Base-by-base conservation (phyloP, 345 rosid genomes). In the Firmiana major region DNA sequence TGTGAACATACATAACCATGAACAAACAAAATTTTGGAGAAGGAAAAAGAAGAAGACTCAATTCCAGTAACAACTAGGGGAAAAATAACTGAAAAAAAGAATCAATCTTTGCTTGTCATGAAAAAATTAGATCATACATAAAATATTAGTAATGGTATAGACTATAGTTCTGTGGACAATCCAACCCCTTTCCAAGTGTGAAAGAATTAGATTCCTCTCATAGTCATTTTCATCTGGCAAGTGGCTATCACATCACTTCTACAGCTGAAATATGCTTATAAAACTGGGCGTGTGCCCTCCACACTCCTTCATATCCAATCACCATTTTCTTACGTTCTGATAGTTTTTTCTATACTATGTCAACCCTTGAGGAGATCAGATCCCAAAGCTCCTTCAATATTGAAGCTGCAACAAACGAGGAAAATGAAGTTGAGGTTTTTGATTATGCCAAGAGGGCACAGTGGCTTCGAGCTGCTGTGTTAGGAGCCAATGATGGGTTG, bases 401-500 rank as follows among this genome's bases (percentile, higher is more conserved):
- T 26, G 64, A 26, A 60, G 38, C 38, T 0, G 64, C 17, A 11
- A 7, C 2, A 5, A 17, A 57, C 1, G 42, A 7, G 62, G 57
- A 53, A 15, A 24, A 4, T 4, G 48, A 38, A 2, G 68, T 71
- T 13, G 69, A 67, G 43, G 63, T 78, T 11, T 15, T 77, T 7
- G 90, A 93, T 85, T 89, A 88, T 84, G 78, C 87, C 58, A 88
- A 89, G 54, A 86, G 96, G 64, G 93, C 94, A 19, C 94, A 91
- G 74, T 93, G 97, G 97, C 90, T 93, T 9, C 85, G 97, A 57
- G 97, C 97, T 1, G 95, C 95, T 3, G 89, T 93, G 40, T 81
- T 93, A 63, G 97, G 97, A 21, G 91, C 95, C 71, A 93, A 91
- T 48, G 97, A 93, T 13, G 97, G 97, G n/a, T 73, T 93, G 43